Base-by-base conservation (phyloP, 345 rosid species). In the Euphorbia tirucalli region DNA sequence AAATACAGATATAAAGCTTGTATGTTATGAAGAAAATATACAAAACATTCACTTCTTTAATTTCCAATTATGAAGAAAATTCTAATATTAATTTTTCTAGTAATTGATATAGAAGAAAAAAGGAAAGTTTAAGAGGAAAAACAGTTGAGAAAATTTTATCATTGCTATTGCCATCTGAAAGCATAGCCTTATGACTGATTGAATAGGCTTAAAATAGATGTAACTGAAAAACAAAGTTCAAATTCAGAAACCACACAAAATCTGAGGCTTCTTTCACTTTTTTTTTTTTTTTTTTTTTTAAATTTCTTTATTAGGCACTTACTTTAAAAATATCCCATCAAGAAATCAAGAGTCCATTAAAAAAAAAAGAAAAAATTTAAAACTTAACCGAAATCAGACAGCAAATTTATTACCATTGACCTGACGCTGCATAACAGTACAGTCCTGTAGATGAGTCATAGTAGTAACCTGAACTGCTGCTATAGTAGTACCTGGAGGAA, bases 381-480 rank as follows among this genome's bases (percentile, higher is more conserved):
- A 15, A 0, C 21, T 46, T 9, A 44, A 13, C 52, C n/a, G 44
- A 43, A 50, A 69, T 56, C 37, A 62, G 44, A 50, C 18, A 27
- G 32, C 19, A 46, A 54, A 61, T 35, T 27, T 35, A 31, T 72
- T 92, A 92, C 99, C 99, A 95, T 81, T 86, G 88, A 41, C 96
- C 94, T 54, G 98, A 84, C 70, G 90, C 73, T 61, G 96, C 99
- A 3, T 83, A 87, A 81, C 94, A 92, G 80, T 85, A 89, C 21
- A 95, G 80, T 69, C 94, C 88, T 0, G 96, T 88, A 28, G 91
- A 85, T 58, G 99, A 85, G 62, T 95, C 99, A 61, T 89, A 95
- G 66, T 88, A 91, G 82, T 93, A 92, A 44, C 98, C 99, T 82
- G 84, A 81, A 76, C 83, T 88, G 88, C 96, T 86, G 83, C 92